Conservation (phyloP, 2,329 filamentous ascomycete genomes). For the Hypoxylon sp. region DNA sequence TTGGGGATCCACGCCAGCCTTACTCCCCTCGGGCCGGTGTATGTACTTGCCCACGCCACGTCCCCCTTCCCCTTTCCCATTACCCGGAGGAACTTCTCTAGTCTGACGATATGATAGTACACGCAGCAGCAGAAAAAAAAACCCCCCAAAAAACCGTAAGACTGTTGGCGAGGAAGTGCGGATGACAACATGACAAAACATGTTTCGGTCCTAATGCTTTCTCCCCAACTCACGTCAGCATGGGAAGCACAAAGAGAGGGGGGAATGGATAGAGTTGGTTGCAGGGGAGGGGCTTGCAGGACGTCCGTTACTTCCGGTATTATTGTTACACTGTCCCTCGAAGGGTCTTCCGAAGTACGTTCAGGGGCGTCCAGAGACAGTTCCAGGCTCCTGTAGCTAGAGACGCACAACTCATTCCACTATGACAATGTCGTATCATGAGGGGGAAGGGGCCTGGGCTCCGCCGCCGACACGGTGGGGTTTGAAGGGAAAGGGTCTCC, state of each 20-base stretch:
- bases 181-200: conserved; percentile 23
- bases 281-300: conserved; percentile 43
- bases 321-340: conserved; percentile 41
- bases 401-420: conserved; percentile 30
- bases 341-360: conserved; percentile 33
- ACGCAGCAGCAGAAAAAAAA: conserved; percentile 2
- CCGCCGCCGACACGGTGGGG: conserved; percentile 40
- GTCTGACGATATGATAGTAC: conserved; percentile 27
- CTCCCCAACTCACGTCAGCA: conserved; percentile 44
- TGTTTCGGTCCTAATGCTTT: conserved; percentile 29
- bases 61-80: conserved; percentile 13
- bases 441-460: conserved; percentile 22
- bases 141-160: conserved; percentile 31
- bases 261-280: conserved; percentile 12
- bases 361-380: conserved; percentile 32
- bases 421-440: conserved; percentile 39
- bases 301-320: conserved; percentile 45
- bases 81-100: conserved; percentile 1
- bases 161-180: conserved; percentile 37
- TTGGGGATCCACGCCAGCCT: conserved; percentile 23
- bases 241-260: conserved; percentile 6
- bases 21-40: conserved; percentile 5
- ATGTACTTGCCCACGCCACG: conserved; percentile 16
- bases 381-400: conserved; percentile 32
- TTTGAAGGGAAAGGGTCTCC: conserved; percentile 21